Evolutionary conservation across 306 rosid species (phyloP).

Genomic region (Argentina anserina): DNA sequence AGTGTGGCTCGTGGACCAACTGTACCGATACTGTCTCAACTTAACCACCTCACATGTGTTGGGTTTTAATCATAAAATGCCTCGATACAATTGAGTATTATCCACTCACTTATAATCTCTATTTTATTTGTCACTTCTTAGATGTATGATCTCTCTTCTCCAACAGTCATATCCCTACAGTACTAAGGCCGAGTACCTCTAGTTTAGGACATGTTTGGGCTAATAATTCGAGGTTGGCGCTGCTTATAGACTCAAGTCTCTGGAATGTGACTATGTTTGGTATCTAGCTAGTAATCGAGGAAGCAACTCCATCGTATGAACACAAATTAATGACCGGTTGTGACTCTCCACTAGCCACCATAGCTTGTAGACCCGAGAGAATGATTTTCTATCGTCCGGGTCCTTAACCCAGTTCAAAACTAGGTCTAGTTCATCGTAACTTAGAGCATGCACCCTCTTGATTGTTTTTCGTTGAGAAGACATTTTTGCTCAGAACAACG

Average conservation of each 20-base stretch:
- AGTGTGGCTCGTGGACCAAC: no score
- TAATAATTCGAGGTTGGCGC: slow-evolving; percentile 17
- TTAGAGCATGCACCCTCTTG: neutral
- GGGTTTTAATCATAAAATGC: no score
- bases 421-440: slow-evolving; percentile 22
- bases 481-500: no score
- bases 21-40: no score
- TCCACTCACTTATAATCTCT: no score
- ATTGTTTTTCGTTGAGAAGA: no score
- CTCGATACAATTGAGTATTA: no score
- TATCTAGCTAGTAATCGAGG: slow-evolving; percentile 12
- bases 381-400: slow-evolving; percentile 4
- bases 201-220: slow-evolving; percentile 26
- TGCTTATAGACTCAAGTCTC: neutral
- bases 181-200: slow-evolving; percentile 23
- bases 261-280: slow-evolving; percentile 24
- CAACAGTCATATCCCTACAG: no score
- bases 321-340: slow-evolving; percentile 12
- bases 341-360: slow-evolving; percentile 27
- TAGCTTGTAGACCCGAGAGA: slow-evolving; percentile 27
- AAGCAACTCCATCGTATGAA: slow-evolving; percentile 10
- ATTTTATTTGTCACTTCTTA: no score
- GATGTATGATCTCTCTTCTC: no score
- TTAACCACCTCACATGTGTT: no score
- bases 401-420: slow-evolving; percentile 15